These are phyloP conservation scores for Microbotryum saponariae DNA, from an alignment of 1,284 basidiomycete genomes.

Conservation along the genomic window DNA sequence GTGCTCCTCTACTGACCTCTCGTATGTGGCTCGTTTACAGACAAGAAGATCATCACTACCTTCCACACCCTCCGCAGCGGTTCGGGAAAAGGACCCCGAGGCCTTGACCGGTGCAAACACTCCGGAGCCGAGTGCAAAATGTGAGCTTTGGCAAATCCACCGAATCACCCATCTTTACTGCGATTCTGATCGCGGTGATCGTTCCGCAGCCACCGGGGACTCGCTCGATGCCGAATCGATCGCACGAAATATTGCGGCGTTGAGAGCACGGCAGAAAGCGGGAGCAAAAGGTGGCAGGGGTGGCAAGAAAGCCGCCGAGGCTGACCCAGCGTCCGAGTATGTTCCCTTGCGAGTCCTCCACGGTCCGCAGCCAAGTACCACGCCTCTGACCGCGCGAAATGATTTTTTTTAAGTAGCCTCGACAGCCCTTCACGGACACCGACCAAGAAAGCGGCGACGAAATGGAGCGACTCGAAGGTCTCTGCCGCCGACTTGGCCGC, in stretches of 20 bases:
- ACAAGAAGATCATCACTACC: neutral
- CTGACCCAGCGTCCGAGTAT: slow-evolving; percentile 41
- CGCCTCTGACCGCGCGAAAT: slow-evolving; percentile 35
- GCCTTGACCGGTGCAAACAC: neutral
- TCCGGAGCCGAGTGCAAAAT: neutral
- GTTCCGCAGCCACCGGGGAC: too few relatives aligned
- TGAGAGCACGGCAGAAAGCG: slow-evolving; percentile 64
- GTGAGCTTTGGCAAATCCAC: neutral
- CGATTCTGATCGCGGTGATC: too few relatives aligned
- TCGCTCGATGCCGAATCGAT: slow-evolving; percentile 71
- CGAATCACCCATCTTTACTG: too few relatives aligned
- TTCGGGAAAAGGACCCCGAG: neutral
- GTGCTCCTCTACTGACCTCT: neutral
- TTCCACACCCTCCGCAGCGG: neutral
- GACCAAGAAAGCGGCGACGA: slow-evolving; percentile 36
- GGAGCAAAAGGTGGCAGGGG: slow-evolving; percentile 46
- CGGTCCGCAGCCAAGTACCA: neutral
- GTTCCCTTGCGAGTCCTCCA: slow-evolving; percentile 23
- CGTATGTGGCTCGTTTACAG: neutral
- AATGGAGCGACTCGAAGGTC: slow-evolving; percentile 25
- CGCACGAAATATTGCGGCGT: slow-evolving; percentile 79
- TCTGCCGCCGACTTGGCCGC: slow-evolving; percentile 53
- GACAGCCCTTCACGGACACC: slow-evolving; percentile 16
- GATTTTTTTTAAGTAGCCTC: slow-evolving; percentile 22
- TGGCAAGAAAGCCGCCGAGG: slow-evolving; percentile 50